A percentile compares a stretch with the other conserved stretches of the same genome.
Evolutionary conservation across 73 alveolate species (phyloP).

Genomic region (Tetrahymena malaccensis): DNA sequence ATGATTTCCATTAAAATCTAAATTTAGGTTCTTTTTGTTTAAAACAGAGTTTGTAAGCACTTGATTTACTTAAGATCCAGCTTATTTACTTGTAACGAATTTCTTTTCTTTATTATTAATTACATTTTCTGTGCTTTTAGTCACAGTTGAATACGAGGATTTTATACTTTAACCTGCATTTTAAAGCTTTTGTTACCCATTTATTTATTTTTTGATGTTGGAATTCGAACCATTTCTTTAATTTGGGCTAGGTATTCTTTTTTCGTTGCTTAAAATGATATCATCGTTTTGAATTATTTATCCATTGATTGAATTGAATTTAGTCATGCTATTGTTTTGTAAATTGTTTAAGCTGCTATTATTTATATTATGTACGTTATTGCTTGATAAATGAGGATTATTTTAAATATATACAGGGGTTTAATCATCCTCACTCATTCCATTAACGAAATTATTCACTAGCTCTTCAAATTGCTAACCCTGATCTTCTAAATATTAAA

Average conservation of each 20-base stretch:
- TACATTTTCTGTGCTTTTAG: background rate
- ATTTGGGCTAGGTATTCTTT: background rate
- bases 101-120: background rate
- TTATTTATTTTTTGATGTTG: background rate
- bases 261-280: background rate
- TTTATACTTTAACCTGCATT: background rate
- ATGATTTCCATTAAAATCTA: background rate
- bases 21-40: background rate
- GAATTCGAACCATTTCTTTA: background rate
- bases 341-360: background rate
- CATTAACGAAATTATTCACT: background rate
- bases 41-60: background rate
- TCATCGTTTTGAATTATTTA: background rate
- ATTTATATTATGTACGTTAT: background rate
- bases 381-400: background rate
- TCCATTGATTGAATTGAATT: background rate
- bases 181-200: background rate
- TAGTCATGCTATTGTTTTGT: background rate
- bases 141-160: background rate
- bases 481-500: background rate
- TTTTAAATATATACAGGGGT: background rate
- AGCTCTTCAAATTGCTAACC: background rate
- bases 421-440: background rate
- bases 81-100: background rate
- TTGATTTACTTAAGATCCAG: background rate